Evolutionary conservation across 2,329 filamentous ascomycete genomes (phyloP).

Genomic region (Cryphonectria naterciae): DNA sequence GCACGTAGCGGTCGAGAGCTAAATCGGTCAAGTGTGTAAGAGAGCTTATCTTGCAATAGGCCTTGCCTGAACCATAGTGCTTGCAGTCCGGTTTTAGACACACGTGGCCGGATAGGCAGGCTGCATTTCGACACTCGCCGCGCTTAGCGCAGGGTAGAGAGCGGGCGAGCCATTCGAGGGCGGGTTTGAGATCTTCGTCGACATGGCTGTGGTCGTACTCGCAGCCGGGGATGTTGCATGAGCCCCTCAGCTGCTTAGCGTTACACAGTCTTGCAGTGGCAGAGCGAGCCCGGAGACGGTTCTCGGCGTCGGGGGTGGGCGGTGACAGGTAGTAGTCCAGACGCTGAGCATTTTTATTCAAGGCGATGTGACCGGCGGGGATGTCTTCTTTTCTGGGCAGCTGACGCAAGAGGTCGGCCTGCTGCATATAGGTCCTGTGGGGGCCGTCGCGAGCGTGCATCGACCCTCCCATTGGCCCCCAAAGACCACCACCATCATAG

Average conservation of each 20-base stretch:
- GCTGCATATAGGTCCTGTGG: slow-evolving; percentile 15
- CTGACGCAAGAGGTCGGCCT: slow-evolving; percentile 18
- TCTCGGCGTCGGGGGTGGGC: slow-evolving; percentile 28
- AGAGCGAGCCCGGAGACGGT: slow-evolving; percentile 33
- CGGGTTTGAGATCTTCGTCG: slow-evolving; percentile 33
- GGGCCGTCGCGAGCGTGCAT: slow-evolving; percentile 19
- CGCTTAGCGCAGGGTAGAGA: slow-evolving; percentile 37
- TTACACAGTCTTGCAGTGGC: slow-evolving; percentile 31
- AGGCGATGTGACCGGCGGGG: slow-evolving; percentile 34
- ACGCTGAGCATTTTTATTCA: slow-evolving; percentile 37
- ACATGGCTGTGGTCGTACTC: slow-evolving; percentile 38
- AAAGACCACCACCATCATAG: slow-evolving; percentile 24
- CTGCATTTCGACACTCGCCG: slow-evolving; percentile 34
- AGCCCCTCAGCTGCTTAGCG: slow-evolving; percentile 20
- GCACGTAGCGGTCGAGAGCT: slow-evolving; percentile 13
- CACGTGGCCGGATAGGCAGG: slow-evolving; percentile 38
- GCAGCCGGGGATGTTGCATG: slow-evolving; percentile 37
- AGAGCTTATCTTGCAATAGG: slow-evolving; percentile 35
- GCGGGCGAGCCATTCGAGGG: slow-evolving; percentile 36
- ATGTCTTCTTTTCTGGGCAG: slow-evolving; percentile 36
- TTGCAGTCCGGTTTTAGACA: slow-evolving; percentile 40
- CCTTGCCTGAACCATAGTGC: slow-evolving; percentile 37
- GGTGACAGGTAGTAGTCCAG: slow-evolving; percentile 37
- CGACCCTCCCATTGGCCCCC: slow-evolving; percentile 10
- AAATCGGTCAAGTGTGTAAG: slow-evolving; percentile 33